These are phyloP conservation scores for Areca catechu DNA, from an alignment of 176 grass and related monocot genomes.

Conservation along the genomic window DNA sequence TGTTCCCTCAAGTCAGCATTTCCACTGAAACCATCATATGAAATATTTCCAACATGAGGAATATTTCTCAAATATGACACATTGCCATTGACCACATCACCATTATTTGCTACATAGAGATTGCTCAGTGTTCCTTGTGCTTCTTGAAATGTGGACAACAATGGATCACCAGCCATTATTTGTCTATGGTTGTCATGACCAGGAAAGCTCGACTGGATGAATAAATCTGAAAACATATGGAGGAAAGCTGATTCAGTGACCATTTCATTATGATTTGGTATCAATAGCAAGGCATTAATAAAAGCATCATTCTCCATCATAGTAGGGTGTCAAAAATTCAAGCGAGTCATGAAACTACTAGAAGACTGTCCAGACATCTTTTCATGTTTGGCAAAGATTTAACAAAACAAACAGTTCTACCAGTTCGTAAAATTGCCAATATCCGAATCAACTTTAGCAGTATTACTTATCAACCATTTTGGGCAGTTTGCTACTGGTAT, in stretches of 20 bases:
- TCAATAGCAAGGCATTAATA: not conserved
- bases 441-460: too few species aligned
- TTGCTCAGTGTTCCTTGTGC: conserved; percentile 34
- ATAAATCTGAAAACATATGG: conserved; percentile 1
- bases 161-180: conserved; percentile 22
- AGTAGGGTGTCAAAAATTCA: too few species aligned
- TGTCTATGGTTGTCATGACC: conserved; percentile 5
- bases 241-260: not conserved
- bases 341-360: too few species aligned
- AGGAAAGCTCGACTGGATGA: conserved; percentile 14
- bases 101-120: conserved; percentile 23
- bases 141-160: conserved; percentile 21
- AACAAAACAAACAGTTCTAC: too few species aligned
- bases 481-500: too few species aligned
- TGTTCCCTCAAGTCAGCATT: conserved; percentile 17
- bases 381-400: too few species aligned
- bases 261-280: conserved; percentile 6
- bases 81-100: conserved; percentile 22
- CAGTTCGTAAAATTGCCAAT: too few species aligned
- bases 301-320: conserved; percentile 17
- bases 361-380: too few species aligned
- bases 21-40: conserved; percentile 11
- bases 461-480: too few species aligned
- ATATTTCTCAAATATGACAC: conserved; percentile 29
- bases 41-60: conserved; percentile 20